A percentile compares a stretch with the other conserved stretches of the same genome.
phyloP scores from a whole-genome alignment of 768 basidiomycete genomes.

The Serendipita sp. region DNA sequence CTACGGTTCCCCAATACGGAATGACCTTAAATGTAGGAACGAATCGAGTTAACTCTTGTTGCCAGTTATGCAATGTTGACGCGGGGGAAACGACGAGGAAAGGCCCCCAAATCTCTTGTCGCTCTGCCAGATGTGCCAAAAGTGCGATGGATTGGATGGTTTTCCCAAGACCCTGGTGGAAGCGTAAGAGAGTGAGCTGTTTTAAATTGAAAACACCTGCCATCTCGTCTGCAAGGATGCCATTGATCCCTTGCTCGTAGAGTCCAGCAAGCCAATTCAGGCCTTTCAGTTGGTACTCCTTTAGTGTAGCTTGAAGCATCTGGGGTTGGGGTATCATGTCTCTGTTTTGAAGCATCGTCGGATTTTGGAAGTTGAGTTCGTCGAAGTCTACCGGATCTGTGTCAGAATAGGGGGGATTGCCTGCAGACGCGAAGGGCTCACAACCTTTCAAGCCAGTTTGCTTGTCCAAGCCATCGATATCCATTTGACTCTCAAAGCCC shows the following conservation, averaged over 20 bases:
- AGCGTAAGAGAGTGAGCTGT: not conserved
- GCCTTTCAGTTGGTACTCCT: constrained; percentile 97
- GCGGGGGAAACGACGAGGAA: constrained; percentile 96
- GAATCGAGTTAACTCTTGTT: constrained; percentile 93
- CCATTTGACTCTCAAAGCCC: not conserved
- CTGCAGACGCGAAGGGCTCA: not conserved
- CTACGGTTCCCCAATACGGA: constrained; percentile 97
- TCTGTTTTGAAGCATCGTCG: constrained; percentile 71
- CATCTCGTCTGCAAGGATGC: constrained; percentile 98
- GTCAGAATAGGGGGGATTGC: not conserved
- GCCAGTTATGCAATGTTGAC: constrained; percentile 98
- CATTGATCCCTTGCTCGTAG: constrained; percentile 98
- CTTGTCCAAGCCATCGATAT: not conserved
- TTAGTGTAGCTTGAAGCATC: constrained; percentile 92
- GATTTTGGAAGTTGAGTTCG: constrained; percentile 98
- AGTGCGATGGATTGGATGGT: constrained; percentile 97
- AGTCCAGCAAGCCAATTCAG: constrained; percentile 95
- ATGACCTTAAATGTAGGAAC: constrained; percentile 86
- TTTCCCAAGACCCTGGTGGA: constrained; percentile 22
- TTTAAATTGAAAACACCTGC: constrained; percentile 21
- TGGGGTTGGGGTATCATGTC: constrained; percentile 80
- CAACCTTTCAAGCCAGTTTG: not conserved
- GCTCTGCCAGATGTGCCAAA: constrained; percentile 88
- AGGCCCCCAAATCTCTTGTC: constrained; percentile 97
- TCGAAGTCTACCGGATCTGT: constrained; percentile 64